Evolutionary conservation across 2,329 filamentous ascomycete genomes (phyloP), one percentile per base, ranked within the genome.

Genomic region (Ophiostoma montium): DNA sequence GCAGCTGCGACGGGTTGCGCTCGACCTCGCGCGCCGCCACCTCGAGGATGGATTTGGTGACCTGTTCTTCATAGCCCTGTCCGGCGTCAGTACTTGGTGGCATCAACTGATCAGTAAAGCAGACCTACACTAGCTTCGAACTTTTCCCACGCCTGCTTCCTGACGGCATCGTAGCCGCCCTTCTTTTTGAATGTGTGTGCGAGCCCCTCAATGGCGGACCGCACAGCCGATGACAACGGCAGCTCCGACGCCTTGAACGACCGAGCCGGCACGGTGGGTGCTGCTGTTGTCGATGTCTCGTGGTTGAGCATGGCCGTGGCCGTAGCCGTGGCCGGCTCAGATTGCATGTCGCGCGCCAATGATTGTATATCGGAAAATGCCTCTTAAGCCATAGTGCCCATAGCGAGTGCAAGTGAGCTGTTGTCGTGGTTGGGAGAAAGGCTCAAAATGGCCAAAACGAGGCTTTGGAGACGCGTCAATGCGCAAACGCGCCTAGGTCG

Each of bases 111-210:
- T n/a, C n/a, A n/a, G n/a, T n/a, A n/a, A 38, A 13, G 15, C 18
- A 12, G 15, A 56, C 74, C 51, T 72, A 86, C 83, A 56, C 78
- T 81, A 30, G 76, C 74, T 59, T 81, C 78, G 56, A 86, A 86
- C 51, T 84, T 80, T 42, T 84, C 77, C 75, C 84, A 87, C 11
- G 86, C 73, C 57, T 84, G 75, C 61, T 87, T 89, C 53, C 85
- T 79, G 54, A 89, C 75, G 13, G 74, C 69, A 64, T 92, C 86
- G 60, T 89, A 92, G 50, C 84, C 83, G 53, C 86, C 86, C 64
- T 86, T 87, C 67, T 89, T 90, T 66, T 89, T 89, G 68, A 89
- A 90, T 11, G 76, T 82, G 60, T 86, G 81, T n/a, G 84, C 76
- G 19, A 90, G 73, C 15, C 73, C 75, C 57, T 89, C 84, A 50